phyloP scores from a whole-genome alignment of 2,329 filamentous ascomycete species.

The Sclerotinia sclerotiorum region DNA sequence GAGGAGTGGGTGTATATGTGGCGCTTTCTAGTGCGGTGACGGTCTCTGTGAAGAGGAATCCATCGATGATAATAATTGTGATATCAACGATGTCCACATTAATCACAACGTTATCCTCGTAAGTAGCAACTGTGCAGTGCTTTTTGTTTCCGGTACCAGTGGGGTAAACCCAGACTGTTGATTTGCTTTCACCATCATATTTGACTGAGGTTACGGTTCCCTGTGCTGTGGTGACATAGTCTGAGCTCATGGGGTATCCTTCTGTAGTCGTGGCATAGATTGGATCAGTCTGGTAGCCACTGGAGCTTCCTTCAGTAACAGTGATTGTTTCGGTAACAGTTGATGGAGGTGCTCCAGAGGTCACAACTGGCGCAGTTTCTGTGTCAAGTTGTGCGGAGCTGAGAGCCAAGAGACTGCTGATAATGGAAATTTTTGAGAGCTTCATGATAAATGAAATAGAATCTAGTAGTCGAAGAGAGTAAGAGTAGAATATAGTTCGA shows the following conservation, averaged over 20 bases:
- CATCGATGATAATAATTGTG: not conserved
- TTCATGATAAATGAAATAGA: conserved; percentile 30
- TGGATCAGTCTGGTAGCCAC: conserved; percentile 1
- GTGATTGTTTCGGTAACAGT: conserved; percentile 12
- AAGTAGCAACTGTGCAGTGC: conserved; percentile 29
- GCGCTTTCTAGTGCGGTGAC: not conserved
- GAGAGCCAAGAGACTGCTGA: conserved; percentile 26
- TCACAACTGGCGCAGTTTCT: conserved; percentile 8
- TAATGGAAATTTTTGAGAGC: conserved; percentile 29
- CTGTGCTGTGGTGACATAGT: not conserved
- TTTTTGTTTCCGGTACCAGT: conserved; percentile 23
- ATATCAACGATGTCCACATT: conserved; percentile 23
- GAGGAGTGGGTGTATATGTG: not conserved
- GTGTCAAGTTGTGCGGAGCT: conserved; percentile 25
- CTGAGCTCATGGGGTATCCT: not conserved
- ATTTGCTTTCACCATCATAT: conserved; percentile 20
- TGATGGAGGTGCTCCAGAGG: not conserved
- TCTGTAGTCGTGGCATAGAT: not conserved
- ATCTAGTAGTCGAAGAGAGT: not conserved
- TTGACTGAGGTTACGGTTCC: not conserved
- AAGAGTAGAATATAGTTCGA: not conserved
- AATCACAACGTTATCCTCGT: conserved; percentile 25
- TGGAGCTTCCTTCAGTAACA: not conserved
- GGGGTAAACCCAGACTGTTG: conserved; percentile 28
- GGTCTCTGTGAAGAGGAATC: not conserved